phyloP scores from a whole-genome alignment of 768 basidiomycete genomes.

The Rubroboletus satanas region DNA sequence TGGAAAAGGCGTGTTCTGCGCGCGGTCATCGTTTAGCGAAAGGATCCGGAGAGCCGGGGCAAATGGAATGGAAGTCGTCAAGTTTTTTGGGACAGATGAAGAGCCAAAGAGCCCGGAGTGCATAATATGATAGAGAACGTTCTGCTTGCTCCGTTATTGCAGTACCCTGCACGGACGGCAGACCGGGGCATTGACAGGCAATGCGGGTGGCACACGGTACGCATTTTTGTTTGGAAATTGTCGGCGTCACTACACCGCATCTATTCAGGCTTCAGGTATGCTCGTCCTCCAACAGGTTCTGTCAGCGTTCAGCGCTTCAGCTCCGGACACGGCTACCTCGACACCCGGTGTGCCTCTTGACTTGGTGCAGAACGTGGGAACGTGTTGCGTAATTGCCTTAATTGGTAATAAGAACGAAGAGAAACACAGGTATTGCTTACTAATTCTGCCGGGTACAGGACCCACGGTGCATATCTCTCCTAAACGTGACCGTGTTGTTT shows the following conservation, averaged over 20 bases:
- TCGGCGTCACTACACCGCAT: slow-evolving; percentile 24
- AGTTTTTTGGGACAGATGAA: neutral
- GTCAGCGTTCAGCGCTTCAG: neutral
- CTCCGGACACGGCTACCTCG: slow-evolving; percentile 21
- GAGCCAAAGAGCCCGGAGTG: neutral
- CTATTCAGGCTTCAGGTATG: slow-evolving; percentile 5
- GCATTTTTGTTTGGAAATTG: slow-evolving; percentile 7
- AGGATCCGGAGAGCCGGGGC: slow-evolving; percentile 7
- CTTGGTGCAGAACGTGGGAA: too few relatives aligned
- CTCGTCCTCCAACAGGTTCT: neutral
- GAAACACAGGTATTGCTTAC: slow-evolving; percentile 25
- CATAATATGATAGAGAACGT: neutral
- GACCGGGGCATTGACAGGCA: slow-evolving; percentile 10
- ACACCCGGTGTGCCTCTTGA: slow-evolving; percentile 12
- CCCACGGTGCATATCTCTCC: slow-evolving; percentile 5
- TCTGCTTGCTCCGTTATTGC: slow-evolving; percentile 12
- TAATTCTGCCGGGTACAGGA: slow-evolving; percentile 20
- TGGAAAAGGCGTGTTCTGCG: slow-evolving; percentile 17
- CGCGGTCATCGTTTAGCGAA: slow-evolving; percentile 17
- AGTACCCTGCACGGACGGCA: slow-evolving; percentile 5
- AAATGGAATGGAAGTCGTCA: slow-evolving; percentile 1
- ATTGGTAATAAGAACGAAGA: neutral
- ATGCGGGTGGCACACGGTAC: slow-evolving; percentile 19
- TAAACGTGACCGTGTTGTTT: slow-evolving; percentile 8
- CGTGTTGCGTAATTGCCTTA: neutral